Conservation (phyloP, 371 early-diverging fungal species). For the Haplosporangium sp. region DNA sequence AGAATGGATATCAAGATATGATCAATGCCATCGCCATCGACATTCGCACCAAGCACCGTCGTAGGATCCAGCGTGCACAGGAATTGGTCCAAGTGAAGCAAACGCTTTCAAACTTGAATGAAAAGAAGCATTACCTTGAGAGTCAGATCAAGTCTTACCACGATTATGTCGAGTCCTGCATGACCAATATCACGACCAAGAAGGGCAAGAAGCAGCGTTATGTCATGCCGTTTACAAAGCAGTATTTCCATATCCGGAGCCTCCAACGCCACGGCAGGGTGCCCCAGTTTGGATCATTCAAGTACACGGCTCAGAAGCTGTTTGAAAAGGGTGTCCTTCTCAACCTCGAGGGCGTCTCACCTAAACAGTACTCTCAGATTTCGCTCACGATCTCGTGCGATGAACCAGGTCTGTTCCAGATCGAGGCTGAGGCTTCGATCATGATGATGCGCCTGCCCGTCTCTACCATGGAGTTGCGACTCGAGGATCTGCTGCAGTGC, state of each 20-base stretch:
- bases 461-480: slow-evolving; percentile 83
- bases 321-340: slow-evolving; percentile 93
- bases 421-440: slow-evolving; percentile 79
- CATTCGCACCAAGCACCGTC: slow-evolving; percentile 91
- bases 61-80: slow-evolving; percentile 78
- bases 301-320: slow-evolving; percentile 94
- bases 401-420: slow-evolving; percentile 88
- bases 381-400: slow-evolving; percentile 92
- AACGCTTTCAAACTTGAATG: slow-evolving; percentile 84
- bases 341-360: slow-evolving; percentile 81
- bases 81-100: slow-evolving; percentile 80
- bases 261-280: slow-evolving; percentile 87
- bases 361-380: slow-evolving; percentile 90
- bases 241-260: slow-evolving; percentile 92
- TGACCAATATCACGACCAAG: slow-evolving; percentile 85
- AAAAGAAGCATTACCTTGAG: slow-evolving; percentile 83
- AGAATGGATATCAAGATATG: slow-evolving; percentile 85
- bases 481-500: slow-evolving; percentile 93
- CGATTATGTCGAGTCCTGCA: slow-evolving; percentile 90
- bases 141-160: slow-evolving; percentile 90
- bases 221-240: slow-evolving; percentile 87
- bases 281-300: slow-evolving; percentile 97
- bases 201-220: slow-evolving; percentile 81
- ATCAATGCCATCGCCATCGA: slow-evolving; percentile 92
- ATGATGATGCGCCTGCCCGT: slow-evolving; percentile 80